A percentile compares a stretch with the other conserved stretches of the same genome.
These are phyloP conservation scores for Petasospora rhodanensis DNA, from an alignment of 1,139 yeast species.

Conservation along the genomic window DNA sequence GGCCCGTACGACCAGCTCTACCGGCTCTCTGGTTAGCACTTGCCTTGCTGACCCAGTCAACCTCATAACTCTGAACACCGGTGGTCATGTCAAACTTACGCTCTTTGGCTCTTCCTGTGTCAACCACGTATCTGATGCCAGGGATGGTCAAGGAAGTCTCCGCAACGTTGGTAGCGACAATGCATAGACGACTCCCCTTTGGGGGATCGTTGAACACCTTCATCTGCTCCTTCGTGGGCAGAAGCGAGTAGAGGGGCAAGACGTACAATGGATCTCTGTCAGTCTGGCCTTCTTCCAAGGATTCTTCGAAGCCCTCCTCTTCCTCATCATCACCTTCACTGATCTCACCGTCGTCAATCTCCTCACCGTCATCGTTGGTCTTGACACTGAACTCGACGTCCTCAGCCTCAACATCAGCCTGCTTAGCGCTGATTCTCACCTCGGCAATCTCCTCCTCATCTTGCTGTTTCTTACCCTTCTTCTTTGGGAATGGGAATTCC, in stretches of 20 bases:
- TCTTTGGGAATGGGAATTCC: constrained; percentile 59
- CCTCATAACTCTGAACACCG: constrained; percentile 89
- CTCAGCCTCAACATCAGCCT: constrained; percentile 76
- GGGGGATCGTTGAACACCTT: constrained; percentile 88
- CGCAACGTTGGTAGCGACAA: constrained; percentile 96
- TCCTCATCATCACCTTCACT: constrained; percentile 49
- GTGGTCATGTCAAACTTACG: constrained; percentile 76
- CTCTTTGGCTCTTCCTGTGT: constrained; percentile 91
- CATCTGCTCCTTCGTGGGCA: constrained; percentile 94
- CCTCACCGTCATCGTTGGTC: constrained; percentile 31
- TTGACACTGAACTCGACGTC: constrained; percentile 77
- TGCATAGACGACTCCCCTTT: constrained; percentile 76
- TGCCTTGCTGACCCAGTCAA: constrained; percentile 93
- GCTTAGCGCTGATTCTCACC: constrained; percentile 53
- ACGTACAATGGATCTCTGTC: constrained; percentile 82
- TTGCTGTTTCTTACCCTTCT: constrained; percentile 19
- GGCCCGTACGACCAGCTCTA: constrained; percentile 99
- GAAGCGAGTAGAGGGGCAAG: constrained; percentile 82
- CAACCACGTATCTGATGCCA: constrained; percentile 91
- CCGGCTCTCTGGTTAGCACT: constrained; percentile 95
- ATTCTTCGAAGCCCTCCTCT: constrained; percentile 92
- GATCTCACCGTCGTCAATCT: constrained; percentile 33
- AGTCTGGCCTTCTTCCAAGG: constrained; percentile 68
- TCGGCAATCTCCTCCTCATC: constrained; percentile 36
- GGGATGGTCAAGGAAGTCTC: constrained; percentile 97